These are phyloP conservation scores for Aspergillus coremiiformis DNA, from an alignment of 495 filamentous ascomycete species.

Conservation along the genomic window DNA sequence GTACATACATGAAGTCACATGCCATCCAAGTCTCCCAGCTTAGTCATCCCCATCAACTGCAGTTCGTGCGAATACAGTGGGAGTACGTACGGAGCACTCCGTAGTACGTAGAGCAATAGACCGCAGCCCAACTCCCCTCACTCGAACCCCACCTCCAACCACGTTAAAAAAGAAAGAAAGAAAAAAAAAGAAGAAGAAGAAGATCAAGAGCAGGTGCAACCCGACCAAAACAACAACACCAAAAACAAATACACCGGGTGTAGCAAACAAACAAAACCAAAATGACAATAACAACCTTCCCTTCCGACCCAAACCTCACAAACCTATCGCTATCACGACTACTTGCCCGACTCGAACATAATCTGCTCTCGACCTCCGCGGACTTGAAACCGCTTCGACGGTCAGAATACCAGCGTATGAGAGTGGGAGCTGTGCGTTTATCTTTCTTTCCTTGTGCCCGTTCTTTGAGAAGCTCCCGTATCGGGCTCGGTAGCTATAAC, in stretches of 20 bases:
- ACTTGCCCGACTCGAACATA: conserved; percentile 65
- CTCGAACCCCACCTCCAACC: neutral
- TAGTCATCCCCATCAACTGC: too few species aligned
- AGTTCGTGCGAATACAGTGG: too few species aligned
- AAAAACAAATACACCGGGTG: neutral
- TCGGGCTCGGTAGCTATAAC: too few species aligned
- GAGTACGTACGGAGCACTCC: too few species aligned
- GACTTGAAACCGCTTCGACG: conserved; percentile 51
- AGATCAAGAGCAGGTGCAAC: neutral
- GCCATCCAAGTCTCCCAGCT: neutral
- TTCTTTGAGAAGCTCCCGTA: too few species aligned
- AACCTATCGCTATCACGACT: conserved; percentile 61
- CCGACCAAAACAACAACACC: too few species aligned
- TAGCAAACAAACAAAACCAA: neutral
- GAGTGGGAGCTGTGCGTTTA: conserved; percentile 54
- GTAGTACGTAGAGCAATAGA: too few species aligned
- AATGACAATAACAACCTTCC: conserved; percentile 28
- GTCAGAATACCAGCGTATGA: conserved; percentile 64
- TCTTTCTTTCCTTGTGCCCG: neutral
- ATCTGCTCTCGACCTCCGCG: conserved; percentile 58
- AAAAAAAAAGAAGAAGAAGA: neutral
- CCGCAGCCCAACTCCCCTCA: neutral
- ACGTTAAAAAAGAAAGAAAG: neutral
- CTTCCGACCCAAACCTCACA: conserved; percentile 27
- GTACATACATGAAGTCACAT: neutral